Conservation (phyloP, 2,329 filamentous ascomycete species). For the Cyphellophora attinorum region DNA sequence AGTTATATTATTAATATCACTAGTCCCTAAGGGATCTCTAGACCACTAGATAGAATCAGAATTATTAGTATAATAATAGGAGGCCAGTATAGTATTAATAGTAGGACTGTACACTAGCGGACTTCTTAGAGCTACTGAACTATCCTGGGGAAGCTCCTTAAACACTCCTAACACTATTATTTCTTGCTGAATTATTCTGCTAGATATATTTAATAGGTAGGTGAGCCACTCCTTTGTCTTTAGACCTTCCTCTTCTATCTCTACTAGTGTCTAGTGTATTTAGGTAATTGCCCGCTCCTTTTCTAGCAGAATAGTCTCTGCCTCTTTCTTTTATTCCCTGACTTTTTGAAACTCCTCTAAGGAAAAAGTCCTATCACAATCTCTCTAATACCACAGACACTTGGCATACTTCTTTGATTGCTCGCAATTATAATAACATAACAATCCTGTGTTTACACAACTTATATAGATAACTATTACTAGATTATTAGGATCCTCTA, state of each 20-base stretch:
- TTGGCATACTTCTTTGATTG: too few relatives aligned
- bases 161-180: background rate
- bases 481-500: background rate
- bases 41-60: background rate
- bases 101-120: background rate
- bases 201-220: background rate
- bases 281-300: too few relatives aligned
- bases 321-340: too few relatives aligned
- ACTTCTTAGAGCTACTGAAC: background rate
- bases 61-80: background rate
- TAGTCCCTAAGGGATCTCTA: background rate
- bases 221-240: too few relatives aligned
- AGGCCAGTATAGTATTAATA: background rate
- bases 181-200: background rate
- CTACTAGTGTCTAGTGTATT: too few relatives aligned
- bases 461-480: background rate
- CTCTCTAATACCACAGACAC: too few relatives aligned
- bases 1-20: constrained; percentile 1
- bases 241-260: too few relatives aligned
- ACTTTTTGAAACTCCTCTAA: too few relatives aligned
- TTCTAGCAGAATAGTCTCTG: too few relatives aligned
- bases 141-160: background rate
- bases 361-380: too few relatives aligned
- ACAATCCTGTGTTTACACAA: background rate
- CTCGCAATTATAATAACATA: background rate